phyloP scores from a whole-genome alignment of 2,329 filamentous ascomycete species.

The Aureobasidium sp. region DNA sequence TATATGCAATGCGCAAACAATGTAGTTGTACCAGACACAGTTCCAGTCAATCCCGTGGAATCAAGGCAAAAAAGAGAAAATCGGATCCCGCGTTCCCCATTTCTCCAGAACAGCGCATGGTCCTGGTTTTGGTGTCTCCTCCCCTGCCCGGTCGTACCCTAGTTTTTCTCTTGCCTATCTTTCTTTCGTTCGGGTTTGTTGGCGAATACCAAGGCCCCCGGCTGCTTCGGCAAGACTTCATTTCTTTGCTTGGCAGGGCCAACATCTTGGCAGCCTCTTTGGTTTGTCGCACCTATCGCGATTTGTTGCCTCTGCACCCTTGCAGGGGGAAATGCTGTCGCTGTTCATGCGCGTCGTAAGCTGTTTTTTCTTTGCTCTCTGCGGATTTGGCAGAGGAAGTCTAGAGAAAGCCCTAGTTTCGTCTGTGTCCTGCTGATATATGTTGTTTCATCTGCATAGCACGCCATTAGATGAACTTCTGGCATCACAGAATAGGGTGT shows the following conservation, averaged over 20 bases:
- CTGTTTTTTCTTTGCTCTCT: background rate
- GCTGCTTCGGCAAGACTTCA: background rate
- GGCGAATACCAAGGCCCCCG: background rate
- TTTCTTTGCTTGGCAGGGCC: background rate
- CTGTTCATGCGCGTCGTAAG: background rate
- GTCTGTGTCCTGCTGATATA: background rate
- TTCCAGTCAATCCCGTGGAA: background rate
- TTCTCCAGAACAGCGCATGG: background rate
- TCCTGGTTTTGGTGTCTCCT: background rate
- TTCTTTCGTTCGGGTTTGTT: too few relatives aligned
- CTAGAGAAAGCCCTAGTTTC: background rate
- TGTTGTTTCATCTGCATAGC: background rate
- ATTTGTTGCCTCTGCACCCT: background rate
- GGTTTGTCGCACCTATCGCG: background rate
- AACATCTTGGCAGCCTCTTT: background rate
- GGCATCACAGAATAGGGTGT: background rate
- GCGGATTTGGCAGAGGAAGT: background rate
- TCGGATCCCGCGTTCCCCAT: background rate
- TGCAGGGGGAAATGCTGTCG: background rate
- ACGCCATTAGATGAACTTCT: conserved; percentile 1
- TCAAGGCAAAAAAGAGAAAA: background rate
- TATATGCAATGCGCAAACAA: background rate
- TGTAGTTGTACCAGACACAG: too few relatives aligned
- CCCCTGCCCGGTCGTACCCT: background rate
- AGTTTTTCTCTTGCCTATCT: background rate